Conservation (phyloP, 139 green algal genomes). For the Chlorella sp. region DNA sequence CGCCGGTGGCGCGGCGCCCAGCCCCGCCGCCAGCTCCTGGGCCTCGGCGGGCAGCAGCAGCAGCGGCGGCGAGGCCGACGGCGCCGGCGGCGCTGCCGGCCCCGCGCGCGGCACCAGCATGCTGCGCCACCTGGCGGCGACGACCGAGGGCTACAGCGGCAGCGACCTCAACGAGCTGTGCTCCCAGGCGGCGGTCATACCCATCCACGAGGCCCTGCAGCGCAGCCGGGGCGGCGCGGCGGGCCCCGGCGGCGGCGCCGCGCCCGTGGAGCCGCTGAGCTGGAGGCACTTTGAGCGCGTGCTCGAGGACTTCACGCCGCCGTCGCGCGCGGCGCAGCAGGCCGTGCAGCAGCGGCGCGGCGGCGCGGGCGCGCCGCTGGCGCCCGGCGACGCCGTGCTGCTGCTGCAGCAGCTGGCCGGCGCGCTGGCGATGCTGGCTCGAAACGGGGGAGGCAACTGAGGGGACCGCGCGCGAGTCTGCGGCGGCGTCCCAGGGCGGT, state of each 20-base stretch:
- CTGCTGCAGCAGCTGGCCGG: background rate
- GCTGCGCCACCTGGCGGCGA: constrained; percentile 50
- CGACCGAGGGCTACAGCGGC: constrained; percentile 77
- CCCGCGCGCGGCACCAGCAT: no score
- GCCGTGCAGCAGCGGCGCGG: background rate
- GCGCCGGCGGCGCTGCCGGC: background rate
- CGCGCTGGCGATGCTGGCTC: no score
- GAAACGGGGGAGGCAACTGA: no score
- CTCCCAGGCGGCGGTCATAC: constrained; percentile 57
- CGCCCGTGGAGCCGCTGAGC: background rate
- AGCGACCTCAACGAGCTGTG: constrained; percentile 84
- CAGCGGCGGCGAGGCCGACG: background rate
- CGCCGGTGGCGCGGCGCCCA: background rate
- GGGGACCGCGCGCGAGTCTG: no score
- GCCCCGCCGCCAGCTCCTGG: background rate
- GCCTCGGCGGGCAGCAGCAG: background rate
- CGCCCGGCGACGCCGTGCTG: background rate
- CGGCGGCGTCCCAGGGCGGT: no score
- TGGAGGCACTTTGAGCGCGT: constrained; percentile 34
- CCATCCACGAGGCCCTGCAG: constrained; percentile 53
- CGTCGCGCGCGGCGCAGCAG: constrained; percentile 33
- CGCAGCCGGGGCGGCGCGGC: background rate
- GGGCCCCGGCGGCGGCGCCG: background rate
- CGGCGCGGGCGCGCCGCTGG: background rate
- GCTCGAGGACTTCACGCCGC: constrained; percentile 28